A percentile compares a stretch with the other conserved stretches of the same genome.
These are phyloP conservation scores for Colletotrichum spaethianum DNA, from an alignment of 2,329 filamentous ascomycete genomes.

Conservation along the genomic window DNA sequence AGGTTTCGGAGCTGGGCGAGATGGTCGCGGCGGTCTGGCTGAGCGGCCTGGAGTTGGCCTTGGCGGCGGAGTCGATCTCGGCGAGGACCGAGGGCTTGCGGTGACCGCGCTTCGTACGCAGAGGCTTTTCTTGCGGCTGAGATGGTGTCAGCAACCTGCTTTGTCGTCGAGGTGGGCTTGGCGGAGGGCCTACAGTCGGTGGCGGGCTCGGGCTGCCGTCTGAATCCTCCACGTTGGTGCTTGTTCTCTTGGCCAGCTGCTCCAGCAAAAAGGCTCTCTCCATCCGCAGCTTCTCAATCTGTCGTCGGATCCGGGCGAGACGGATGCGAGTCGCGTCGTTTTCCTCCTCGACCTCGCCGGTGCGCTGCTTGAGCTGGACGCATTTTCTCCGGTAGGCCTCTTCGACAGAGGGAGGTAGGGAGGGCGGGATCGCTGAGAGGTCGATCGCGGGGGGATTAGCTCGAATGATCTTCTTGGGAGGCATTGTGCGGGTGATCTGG, in stretches of 20 bases:
- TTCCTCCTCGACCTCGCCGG: constrained; percentile 91
- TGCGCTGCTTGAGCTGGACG: constrained; percentile 91
- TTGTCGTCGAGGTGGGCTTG: constrained; percentile 42
- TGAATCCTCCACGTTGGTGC: constrained; percentile 82
- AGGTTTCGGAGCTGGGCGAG: constrained; percentile 67
- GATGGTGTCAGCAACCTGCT: constrained; percentile 42
- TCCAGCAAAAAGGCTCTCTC: constrained; percentile 84
- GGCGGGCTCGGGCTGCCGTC: constrained; percentile 86
- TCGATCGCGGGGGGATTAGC: constrained; percentile 52
- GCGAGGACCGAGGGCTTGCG: constrained; percentile 69
- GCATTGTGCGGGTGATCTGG: constrained; percentile 45
- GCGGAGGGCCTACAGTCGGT: constrained; percentile 73
- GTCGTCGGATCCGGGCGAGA: constrained; percentile 84
- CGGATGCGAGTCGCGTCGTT: constrained; percentile 88
- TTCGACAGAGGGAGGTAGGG: constrained; percentile 90
- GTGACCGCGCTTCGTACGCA: constrained; percentile 81
- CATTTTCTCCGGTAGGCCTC: constrained; percentile 97
- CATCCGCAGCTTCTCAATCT: constrained; percentile 92
- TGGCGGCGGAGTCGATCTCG: constrained; percentile 57
- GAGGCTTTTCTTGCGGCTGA: constrained; percentile 83
- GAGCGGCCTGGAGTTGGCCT: constrained; percentile 57
- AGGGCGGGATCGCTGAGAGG: constrained; percentile 66
- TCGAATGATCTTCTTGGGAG: constrained; percentile 55
- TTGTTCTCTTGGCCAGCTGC: constrained; percentile 81
- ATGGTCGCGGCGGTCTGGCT: constrained; percentile 62